These are phyloP conservation scores for Noccaea caerulescens DNA, from an alignment of 345 rosid species.

Conservation along the genomic window DNA sequence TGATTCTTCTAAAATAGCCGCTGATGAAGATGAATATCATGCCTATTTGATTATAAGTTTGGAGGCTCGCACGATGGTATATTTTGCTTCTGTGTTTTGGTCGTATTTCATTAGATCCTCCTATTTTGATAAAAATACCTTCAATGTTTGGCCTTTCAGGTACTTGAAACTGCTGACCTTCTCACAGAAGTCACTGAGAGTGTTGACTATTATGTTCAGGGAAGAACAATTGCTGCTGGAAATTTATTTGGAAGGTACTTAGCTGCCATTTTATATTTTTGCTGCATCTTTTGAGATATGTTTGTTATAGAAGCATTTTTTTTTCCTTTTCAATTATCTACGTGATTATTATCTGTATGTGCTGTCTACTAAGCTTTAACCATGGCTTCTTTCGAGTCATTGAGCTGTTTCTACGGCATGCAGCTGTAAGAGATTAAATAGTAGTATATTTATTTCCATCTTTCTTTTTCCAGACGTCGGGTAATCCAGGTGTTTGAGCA, in stretches of 20 bases:
- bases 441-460: conserved; percentile 17
- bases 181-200: conserved; percentile 98
- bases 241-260: conserved; percentile 92
- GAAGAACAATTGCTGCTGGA: conserved; percentile 94
- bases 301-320: conserved; percentile 17
- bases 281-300: conserved; percentile 34
- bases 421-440: conserved; percentile 27
- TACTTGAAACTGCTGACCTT: conserved; percentile 97
- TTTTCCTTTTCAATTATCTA: conserved; percentile 1
- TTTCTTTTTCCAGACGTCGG: conserved; percentile 67
- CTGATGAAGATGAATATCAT: conserved; percentile 87
- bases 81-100: conserved; percentile 27
- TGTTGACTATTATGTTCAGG: conserved; percentile 98
- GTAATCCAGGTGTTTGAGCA: conserved; percentile 92
- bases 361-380: conserved; percentile 27
- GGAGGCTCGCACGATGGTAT: conserved; percentile 96
- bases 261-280: conserved; percentile 27
- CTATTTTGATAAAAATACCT: conserved; percentile 25
- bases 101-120: conserved; percentile 20
- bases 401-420: conserved; percentile 19
- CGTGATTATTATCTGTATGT: neutral
- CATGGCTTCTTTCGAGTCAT: conserved; percentile 23
- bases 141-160: conserved; percentile 48
- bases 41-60: conserved; percentile 96
- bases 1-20: conserved; percentile 70